Evolutionary conservation across 78 protist genomes (phyloP), one percentile per base, ranked within the genome.

Genomic region (Dictyostelium citrinum): DNA sequence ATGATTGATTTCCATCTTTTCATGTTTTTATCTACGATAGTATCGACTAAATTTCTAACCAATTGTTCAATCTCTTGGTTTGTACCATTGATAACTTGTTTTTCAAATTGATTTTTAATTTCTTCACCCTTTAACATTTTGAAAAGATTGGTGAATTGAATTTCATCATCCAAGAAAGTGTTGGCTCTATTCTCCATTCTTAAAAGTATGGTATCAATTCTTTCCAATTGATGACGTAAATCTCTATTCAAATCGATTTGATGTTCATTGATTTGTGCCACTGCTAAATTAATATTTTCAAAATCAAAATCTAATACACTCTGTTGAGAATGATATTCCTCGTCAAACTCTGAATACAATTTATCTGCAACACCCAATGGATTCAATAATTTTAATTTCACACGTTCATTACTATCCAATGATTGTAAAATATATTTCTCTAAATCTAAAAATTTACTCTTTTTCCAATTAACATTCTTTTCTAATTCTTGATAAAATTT

Each of bases 331-430:
- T 31, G 55, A 46, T 81, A 39, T 39, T 84, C 90, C 1, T 33
- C 70, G 5, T 55, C 20, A 67, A 83, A 70, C 35, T 37, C 61
- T 14, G 29, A 20, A 20, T 93, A 33, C 11, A 95, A 46, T 46
- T 91, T 76, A 55, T 35, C 82, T 1, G 96, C 95, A 20, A 95
- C 96, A 27, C 97, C 97, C 8, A 95, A 58, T 51, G 95, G 97
- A 45, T 91, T 95, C 37, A 86, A 46, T 12, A 95, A 17, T 51
- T 95, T 95, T 22, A 95, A n/a, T 61, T 72, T 84, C 0, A 81
- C 51, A 37, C 97, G 81, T 55, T 95, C 84, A 14, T 55, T 29
- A 11, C 88, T 78, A 58, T 95, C 95, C 20, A 95, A 45, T 33
- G 95, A 82, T 11, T 91, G 81, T 5, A 95, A 12, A 9, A 95